These are phyloP conservation scores for Clarireedia hainanense DNA, from an alignment of 2,329 filamentous ascomycete species.

Conservation along the genomic window DNA sequence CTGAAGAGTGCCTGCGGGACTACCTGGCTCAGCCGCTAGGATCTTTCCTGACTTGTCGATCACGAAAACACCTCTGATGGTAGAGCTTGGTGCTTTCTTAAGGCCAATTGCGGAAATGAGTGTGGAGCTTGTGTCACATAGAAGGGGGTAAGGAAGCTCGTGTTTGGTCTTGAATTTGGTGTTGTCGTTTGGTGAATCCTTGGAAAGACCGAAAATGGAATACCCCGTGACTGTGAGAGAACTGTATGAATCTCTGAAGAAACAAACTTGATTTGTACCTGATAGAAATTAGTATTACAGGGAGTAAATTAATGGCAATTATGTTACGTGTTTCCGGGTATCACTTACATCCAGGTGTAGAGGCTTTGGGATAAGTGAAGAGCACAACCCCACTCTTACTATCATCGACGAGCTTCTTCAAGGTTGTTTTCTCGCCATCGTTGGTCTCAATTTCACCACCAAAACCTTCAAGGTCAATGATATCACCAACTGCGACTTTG, in stretches of 20 bases:
- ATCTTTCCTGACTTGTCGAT: conserved; percentile 77
- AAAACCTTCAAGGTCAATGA: conserved; percentile 50
- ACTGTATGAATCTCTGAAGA: conserved; percentile 81
- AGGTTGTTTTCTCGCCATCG: conserved; percentile 69
- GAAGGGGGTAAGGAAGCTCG: conserved; percentile 76
- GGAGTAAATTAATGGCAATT: too few species aligned
- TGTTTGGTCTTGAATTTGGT: conserved; percentile 89
- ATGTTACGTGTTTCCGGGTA: too few species aligned
- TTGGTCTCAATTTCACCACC: conserved; percentile 75
- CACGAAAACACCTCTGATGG: conserved; percentile 79
- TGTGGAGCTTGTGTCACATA: conserved; percentile 70
- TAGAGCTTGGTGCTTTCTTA: conserved; percentile 75
- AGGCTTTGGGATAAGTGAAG: conserved; percentile 94
- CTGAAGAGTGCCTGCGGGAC: conserved; percentile 69
- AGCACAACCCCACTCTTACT: conserved; percentile 83
- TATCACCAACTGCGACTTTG: conserved; percentile 44
- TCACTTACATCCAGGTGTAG: conserved; percentile 82
- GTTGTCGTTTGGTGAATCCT: conserved; percentile 84
- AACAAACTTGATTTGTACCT: conserved; percentile 90
- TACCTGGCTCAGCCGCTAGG: conserved; percentile 64
- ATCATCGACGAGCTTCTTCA: conserved; percentile 73
- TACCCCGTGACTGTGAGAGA: conserved; percentile 71
- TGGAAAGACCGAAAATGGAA: conserved; percentile 82
- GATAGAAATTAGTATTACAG: conserved; percentile 3
- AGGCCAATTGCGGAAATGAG: conserved; percentile 84